phyloP scores from a whole-genome alignment of 192 early-diverging fungal genomes.

The Chytriomyces sp. region DNA sequence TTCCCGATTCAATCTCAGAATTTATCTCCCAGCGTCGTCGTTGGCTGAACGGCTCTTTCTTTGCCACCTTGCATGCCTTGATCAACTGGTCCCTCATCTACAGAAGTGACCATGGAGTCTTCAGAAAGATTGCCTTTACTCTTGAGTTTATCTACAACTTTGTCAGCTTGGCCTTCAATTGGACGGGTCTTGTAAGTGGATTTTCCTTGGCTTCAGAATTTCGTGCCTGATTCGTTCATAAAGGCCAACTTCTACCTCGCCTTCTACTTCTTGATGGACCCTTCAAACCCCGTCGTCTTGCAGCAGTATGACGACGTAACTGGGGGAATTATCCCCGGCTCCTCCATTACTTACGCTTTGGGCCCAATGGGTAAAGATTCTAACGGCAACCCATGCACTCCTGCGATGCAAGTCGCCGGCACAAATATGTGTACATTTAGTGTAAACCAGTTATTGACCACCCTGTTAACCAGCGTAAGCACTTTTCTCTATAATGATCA shows the following conservation, averaged over 20 bases:
- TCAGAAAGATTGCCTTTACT: slow-evolving; percentile 68
- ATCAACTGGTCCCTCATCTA: slow-evolving; percentile 67
- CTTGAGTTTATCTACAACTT: slow-evolving; percentile 62
- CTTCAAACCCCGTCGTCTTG: slow-evolving; percentile 29
- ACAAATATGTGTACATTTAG: slow-evolving; percentile 37
- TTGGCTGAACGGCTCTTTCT: slow-evolving; percentile 59
- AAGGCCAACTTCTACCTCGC: slow-evolving; percentile 56
- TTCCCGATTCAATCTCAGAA: slow-evolving; percentile 66
- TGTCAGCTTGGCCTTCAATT: slow-evolving; percentile 65
- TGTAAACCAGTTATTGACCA: slow-evolving; percentile 49
- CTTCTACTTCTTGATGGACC: slow-evolving; percentile 51
- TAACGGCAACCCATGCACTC: background rate
- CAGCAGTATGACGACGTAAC: slow-evolving; percentile 16
- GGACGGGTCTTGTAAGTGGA: slow-evolving; percentile 33
- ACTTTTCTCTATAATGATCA: slow-evolving; percentile 1
- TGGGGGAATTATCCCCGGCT: background rate
- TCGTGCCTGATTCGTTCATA: background rate
- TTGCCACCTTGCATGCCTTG: slow-evolving; percentile 69
- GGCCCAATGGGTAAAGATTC: slow-evolving; percentile 17
- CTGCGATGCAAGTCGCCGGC: slow-evolving; percentile 11
- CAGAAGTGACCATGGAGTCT: slow-evolving; percentile 63
- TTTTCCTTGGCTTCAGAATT: slow-evolving; percentile 10
- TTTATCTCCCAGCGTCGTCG: slow-evolving; percentile 59
- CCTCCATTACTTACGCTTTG: slow-evolving; percentile 25
- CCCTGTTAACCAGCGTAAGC: slow-evolving; percentile 35